phyloP scores from a whole-genome alignment of 2,329 filamentous ascomycete genomes.

The Exophiala mesophila region DNA sequence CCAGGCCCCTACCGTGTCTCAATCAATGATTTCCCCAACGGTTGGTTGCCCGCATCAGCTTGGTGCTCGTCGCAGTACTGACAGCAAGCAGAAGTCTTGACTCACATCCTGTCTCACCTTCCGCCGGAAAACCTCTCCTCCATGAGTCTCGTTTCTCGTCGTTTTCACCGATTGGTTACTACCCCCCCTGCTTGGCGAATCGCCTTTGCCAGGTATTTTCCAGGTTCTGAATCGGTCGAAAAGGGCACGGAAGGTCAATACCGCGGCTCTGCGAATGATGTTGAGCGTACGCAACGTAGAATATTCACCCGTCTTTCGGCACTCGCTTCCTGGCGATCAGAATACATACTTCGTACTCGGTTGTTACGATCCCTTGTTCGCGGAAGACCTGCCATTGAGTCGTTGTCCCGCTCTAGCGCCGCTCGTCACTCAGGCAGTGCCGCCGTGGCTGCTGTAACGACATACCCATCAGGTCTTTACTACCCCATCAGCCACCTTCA shows the following conservation, averaged over 20 bases:
- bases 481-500: slow-evolving; percentile 76
- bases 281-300: slow-evolving; percentile 60
- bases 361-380: slow-evolving; percentile 74
- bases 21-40: slow-evolving; percentile 69
- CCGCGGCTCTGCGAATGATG: slow-evolving; percentile 41
- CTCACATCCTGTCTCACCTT: slow-evolving; percentile 84
- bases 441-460: slow-evolving; percentile 68
- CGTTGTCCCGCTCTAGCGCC: slow-evolving; percentile 49
- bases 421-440: slow-evolving; percentile 54
- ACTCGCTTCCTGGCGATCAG: slow-evolving; percentile 89
- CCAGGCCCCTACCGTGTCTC: slow-evolving; percentile 44
- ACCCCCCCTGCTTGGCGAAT: slow-evolving; percentile 91
- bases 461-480: slow-evolving; percentile 78
- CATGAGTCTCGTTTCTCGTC: slow-evolving; percentile 79
- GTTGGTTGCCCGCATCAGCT: slow-evolving; percentile 46
- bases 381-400: slow-evolving; percentile 65
- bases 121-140: slow-evolving; percentile 77
- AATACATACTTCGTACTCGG: slow-evolving; percentile 84
- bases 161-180: slow-evolving; percentile 81
- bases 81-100: slow-evolving; percentile 69
- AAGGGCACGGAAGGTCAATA: slow-evolving; percentile 32
- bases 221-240: slow-evolving; percentile 60
- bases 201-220: slow-evolving; percentile 87
- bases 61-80: slow-evolving; percentile 21
- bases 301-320: slow-evolving; percentile 77